Evolutionary conservation across 805 yeast genomes (phyloP).

Genomic region (Yamadazyma ubonensis): DNA sequence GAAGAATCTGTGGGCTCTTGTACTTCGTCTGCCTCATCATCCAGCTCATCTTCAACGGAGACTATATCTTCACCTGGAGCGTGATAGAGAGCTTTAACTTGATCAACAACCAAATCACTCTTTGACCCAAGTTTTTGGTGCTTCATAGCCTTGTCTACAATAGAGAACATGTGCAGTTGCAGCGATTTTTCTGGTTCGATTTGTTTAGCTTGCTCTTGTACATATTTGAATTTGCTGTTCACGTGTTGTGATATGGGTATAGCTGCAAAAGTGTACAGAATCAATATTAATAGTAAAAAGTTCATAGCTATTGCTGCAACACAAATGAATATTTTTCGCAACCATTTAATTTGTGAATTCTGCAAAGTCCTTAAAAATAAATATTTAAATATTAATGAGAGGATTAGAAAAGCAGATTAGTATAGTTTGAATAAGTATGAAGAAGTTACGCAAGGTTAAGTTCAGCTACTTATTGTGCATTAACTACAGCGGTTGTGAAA

Average conservation of each 20-base stretch:
- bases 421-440: no score
- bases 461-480: no score
- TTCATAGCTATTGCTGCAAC: slow-evolving; percentile 8
- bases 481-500: no score
- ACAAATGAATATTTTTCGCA: slow-evolving; percentile 2
- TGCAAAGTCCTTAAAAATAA: no score
- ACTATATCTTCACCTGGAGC: neutral
- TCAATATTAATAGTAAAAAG: slow-evolving; percentile 1
- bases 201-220: neutral
- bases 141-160: slow-evolving; percentile 9
- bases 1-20: neutral
- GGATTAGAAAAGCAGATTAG: no score
- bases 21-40: neutral
- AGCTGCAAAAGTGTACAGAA: slow-evolving; percentile 2
- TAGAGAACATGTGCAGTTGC: slow-evolving; percentile 6
- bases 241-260: slow-evolving; percentile 9
- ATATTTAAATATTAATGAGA: no score
- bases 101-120: slow-evolving; percentile 8
- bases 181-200: neutral
- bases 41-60: neutral
- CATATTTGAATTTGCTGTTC: slow-evolving; percentile 8
- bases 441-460: no score
- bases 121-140: slow-evolving; percentile 11
- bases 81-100: slow-evolving; percentile 4
- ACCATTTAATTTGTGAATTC: no score